phyloP scores from a whole-genome alignment of 2,329 filamentous ascomycete species.

The Colletotrichum melonis region DNA sequence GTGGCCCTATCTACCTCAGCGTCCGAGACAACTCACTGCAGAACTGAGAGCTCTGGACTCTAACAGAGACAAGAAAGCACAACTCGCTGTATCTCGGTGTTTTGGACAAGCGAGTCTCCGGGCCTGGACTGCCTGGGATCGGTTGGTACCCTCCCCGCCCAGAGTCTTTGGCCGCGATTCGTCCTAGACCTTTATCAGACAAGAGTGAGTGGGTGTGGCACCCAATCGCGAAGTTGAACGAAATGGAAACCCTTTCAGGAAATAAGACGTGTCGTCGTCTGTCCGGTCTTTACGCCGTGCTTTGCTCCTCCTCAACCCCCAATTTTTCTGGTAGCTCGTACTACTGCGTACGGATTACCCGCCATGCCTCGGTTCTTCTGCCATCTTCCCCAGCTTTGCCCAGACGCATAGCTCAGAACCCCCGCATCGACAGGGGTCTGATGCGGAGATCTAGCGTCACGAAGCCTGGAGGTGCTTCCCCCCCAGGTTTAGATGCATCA shows the following conservation, averaged over 20 bases:
- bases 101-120: conserved; percentile 4
- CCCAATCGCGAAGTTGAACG: conserved; percentile 1
- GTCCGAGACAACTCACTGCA: not conserved
- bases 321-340: not conserved
- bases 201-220: not conserved
- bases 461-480: conserved; percentile 17
- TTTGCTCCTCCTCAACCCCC: not conserved
- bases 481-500: conserved; percentile 22
- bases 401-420: conserved; percentile 13
- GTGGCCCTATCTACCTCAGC: not conserved
- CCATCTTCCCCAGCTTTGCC: conserved; percentile 10
- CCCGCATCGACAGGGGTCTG: conserved; percentile 31
- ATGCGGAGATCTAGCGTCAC: conserved; percentile 29
- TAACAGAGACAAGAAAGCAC: too few species aligned
- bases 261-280: not conserved
- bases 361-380: not conserved
- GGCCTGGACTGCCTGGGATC: not conserved
- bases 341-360: not conserved
- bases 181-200: not conserved
- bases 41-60: not conserved
- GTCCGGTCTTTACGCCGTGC: not conserved
- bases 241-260: conserved; percentile 28
- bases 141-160: not conserved
- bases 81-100: not conserved
- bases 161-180: not conserved